Evolutionary conservation across 306 rosid genomes (phyloP), one percentile per base, ranked within the genome.

Genomic region (Vigna radiata): DNA sequence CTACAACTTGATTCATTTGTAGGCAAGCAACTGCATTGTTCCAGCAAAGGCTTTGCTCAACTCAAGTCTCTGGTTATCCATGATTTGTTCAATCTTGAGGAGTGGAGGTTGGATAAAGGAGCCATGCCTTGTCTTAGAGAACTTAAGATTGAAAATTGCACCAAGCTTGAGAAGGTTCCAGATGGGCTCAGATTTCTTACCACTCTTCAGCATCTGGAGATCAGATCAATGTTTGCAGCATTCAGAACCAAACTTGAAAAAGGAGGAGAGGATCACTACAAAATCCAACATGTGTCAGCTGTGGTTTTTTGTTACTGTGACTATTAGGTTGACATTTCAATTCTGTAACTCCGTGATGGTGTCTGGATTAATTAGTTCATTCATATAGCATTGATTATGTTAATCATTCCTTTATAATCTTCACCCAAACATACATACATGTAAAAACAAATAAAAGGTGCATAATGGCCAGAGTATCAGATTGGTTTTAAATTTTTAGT

Each of bases 21-120:
- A 12, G 85, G 90, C 8, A 70, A 84, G 44, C 18, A 58, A 17
- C 33, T 82, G 47, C 70, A 80, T 73, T 85, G 79, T 77, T 78
- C 79, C 5, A 12, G 17, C 29, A 23, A 23, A 56, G 88, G 88
- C 29, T 89, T 89, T 48, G 87, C 78, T 71, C 82, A 59, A 36
- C 87, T 85, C 8, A 79, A 86, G 55, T 58, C 72, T 71, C 71
- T 87, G 44, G 8, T 25, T 65, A 39, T 89, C 4, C 0, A 7
- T 4, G 9, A 11, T 4, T 58, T 89, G 58, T 2, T 10, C 0
- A 48, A 70, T 6, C 49, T 89, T 8, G 82, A 82, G 69, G 81
- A 82, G 83, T 89, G 87, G 91, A 83, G 68, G 68, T 64, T 87
- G 79, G 85, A 80, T 12, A 77, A 84, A 83, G 87, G 76, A 54